Conservation (phyloP, 2,329 filamentous ascomycete genomes). For the Trichoderma endophyticum region DNA sequence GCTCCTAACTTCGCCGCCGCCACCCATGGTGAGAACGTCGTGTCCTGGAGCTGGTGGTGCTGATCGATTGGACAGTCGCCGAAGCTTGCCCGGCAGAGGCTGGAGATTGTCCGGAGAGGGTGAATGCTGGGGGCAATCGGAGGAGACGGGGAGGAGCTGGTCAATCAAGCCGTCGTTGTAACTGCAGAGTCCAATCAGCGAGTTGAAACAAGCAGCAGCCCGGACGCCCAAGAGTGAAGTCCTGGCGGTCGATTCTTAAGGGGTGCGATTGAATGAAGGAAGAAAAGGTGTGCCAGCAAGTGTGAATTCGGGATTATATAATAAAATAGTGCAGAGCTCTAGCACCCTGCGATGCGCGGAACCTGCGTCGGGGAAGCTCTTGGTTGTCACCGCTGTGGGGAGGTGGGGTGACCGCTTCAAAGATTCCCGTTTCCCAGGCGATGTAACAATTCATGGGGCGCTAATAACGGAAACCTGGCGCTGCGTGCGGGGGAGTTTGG, state of each 20-base stretch:
- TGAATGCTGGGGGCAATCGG: slow-evolving; percentile 27
- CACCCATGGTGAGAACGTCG: slow-evolving; percentile 47
- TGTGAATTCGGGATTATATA: neutral
- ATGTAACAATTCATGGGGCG: neutral
- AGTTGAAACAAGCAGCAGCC: slow-evolving; percentile 20
- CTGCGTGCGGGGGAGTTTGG: slow-evolving; percentile 14
- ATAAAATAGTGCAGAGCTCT: neutral
- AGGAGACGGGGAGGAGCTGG: slow-evolving; percentile 23
- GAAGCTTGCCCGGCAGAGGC: slow-evolving; percentile 26
- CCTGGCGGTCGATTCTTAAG: neutral
- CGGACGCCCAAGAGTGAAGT: neutral
- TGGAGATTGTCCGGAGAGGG: slow-evolving; percentile 23
- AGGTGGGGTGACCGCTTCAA: slow-evolving; percentile 1
- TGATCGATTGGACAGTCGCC: slow-evolving; percentile 36
- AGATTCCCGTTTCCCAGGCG: slow-evolving; percentile 4
- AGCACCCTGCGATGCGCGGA: neutral
- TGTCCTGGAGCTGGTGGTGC: slow-evolving; percentile 36
- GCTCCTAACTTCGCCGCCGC: slow-evolving; percentile 44
- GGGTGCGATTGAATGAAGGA: neutral
- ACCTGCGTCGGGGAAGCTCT: slow-evolving; percentile 10
- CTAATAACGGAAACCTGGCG: neutral
- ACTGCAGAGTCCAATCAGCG: slow-evolving; percentile 25
- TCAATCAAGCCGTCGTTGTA: slow-evolving; percentile 25
- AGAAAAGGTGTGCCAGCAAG: neutral
- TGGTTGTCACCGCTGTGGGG: slow-evolving; percentile 7